Base-by-base conservation (phyloP, 345 rosid genomes). In the Garcia nutans region DNA sequence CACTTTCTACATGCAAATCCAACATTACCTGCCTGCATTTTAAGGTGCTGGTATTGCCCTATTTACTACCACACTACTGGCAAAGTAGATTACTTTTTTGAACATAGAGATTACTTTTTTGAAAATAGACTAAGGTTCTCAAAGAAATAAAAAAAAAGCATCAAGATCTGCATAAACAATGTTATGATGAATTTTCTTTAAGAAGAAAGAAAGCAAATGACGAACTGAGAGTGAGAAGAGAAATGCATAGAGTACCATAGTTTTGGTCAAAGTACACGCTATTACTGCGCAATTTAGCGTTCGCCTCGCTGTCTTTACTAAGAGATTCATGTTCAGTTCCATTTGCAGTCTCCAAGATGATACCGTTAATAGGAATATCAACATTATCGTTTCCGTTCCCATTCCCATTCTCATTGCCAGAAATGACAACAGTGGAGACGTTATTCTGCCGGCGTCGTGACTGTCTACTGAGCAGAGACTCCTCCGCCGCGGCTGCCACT, bases 261-360 rank as follows among this genome's bases (percentile, higher is more conserved):
- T 61, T 37, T 45, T 69, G 64, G 69, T 83, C 86, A 33, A 80
- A 80, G 84, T 82, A 78, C 58, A 82, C 78, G 23, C 74, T 76
- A 65, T 67, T 50, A 26, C 9, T 65, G 2, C 26, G 56, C 12
- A 45, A 60, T 65, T 2, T 61, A 28, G 8, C 13, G 47, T 12
- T 56, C 28, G 15, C 65, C 47, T 22, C 73, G 6, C 12, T 28
- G 31, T 44, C 31, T 66, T 66, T 44, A 66, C 13, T 24, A 6
- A 52, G 55, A 22, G 70, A 66, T 44, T 23, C 70, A 66, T 50
- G 12, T 54, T 66, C 60, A 69, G 9, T 28, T 60, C 26, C 76
- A 72, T 72, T 26, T 26, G 5, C 58, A 24, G 57, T 20, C 19
- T 63, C 69, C 31, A 33, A 13, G 5, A 23, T 57, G 23, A 13